phyloP scores from a whole-genome alignment of 1,284 basidiomycete species.

The Ceratobasidium sp. region DNA sequence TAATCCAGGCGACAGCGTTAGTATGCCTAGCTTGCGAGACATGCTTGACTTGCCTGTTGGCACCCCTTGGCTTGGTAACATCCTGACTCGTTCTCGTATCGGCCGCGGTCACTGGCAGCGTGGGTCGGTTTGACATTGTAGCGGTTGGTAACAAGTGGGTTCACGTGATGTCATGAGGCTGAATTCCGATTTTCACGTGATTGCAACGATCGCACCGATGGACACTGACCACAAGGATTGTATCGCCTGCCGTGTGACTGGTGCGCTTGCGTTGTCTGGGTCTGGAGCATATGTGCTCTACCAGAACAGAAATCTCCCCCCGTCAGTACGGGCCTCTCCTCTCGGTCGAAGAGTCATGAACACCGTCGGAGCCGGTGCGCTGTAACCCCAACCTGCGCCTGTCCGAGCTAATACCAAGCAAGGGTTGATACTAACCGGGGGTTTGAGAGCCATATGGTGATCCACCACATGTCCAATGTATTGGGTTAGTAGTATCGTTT shows the following conservation, averaged over 20 bases:
- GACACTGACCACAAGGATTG: slow-evolving; percentile 33
- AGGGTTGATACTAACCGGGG: not conserved
- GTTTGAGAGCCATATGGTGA: slow-evolving; percentile 16
- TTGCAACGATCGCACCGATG: slow-evolving; percentile 8
- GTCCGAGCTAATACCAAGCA: not conserved
- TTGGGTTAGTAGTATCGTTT: not conserved
- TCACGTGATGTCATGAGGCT: slow-evolving; percentile 23
- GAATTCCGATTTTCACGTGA: slow-evolving; percentile 11
- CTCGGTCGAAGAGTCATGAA: slow-evolving; percentile 40
- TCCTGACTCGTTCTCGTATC: slow-evolving; percentile 21
- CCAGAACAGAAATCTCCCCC: slow-evolving; percentile 32
- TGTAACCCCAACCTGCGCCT: not conserved
- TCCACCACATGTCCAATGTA: not conserved
- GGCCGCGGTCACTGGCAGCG: slow-evolving; percentile 9
- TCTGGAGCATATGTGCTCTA: slow-evolving; percentile 38
- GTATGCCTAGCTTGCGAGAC: not conserved
- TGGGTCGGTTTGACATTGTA: slow-evolving; percentile 28
- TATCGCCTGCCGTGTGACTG: slow-evolving; percentile 37
- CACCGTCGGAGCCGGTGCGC: slow-evolving; percentile 38
- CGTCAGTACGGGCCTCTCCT: slow-evolving; percentile 28
- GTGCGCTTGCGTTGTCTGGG: slow-evolving; percentile 37
- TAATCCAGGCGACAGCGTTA: slow-evolving; percentile 38
- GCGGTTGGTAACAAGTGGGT: not conserved
- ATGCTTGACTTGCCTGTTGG: slow-evolving; percentile 5
- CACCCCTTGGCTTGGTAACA: slow-evolving; percentile 21